These are phyloP conservation scores for Ochromonas danica DNA, from an alignment of 108 stramenopile genomes.

Conservation along the genomic window DNA sequence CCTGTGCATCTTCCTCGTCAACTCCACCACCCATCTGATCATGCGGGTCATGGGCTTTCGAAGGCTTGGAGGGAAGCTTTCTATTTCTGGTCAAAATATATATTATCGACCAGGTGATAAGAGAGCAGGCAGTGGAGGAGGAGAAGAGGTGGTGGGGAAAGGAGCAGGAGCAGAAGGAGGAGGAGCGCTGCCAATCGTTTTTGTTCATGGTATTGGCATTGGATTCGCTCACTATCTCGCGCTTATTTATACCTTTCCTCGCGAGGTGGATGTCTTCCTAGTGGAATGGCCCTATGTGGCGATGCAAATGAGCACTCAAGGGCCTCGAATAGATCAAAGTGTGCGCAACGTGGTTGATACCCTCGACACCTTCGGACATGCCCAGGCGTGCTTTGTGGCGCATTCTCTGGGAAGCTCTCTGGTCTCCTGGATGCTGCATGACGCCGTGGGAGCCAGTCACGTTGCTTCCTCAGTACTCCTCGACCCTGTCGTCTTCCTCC, in stretches of 20 bases:
- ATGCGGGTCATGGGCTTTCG: background rate
- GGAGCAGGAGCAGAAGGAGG: background rate
- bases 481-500: background rate
- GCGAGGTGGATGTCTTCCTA: constrained; percentile 6
- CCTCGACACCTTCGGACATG: background rate
- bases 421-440: background rate
- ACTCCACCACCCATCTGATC: background rate
- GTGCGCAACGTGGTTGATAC: background rate
- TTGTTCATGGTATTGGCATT: constrained; percentile 18
- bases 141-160: background rate
- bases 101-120: background rate
- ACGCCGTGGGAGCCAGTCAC: background rate
- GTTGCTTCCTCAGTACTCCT: background rate
- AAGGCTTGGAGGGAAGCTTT: background rate
- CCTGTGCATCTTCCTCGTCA: background rate
- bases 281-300: constrained; percentile 19
- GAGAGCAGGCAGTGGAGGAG: background rate
- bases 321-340: background rate
- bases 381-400: background rate
- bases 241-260: background rate
- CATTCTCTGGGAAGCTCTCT: background rate
- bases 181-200: background rate
- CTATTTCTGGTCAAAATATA: background rate
- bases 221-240: background rate
- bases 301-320: background rate